Evolutionary conservation across 1,284 basidiomycete genomes (phyloP).

Genomic region (Apiotrichum siamense): DNA sequence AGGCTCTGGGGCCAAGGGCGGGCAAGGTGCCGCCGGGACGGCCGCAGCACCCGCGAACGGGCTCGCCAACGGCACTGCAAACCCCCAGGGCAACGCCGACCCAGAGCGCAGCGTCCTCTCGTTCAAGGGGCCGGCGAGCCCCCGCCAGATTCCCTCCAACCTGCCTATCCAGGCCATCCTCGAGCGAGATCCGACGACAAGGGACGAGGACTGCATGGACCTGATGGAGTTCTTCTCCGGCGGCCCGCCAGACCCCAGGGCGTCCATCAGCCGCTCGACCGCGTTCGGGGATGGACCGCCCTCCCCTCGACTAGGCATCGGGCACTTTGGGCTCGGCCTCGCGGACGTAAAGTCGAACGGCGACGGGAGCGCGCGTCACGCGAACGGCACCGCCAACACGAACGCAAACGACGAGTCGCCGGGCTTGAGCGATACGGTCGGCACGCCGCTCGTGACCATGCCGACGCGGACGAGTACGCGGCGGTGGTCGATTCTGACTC

Average conservation of each 20-base stretch:
- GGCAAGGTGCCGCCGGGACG: not conserved
- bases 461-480: not conserved
- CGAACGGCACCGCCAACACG: not conserved
- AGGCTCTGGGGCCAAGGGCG: no score
- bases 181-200: conserved; percentile 10
- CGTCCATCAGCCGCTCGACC: not conserved
- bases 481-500: conserved; percentile 2
- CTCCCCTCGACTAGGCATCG: not conserved
- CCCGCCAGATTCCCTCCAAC: conserved; percentile 12
- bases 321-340: not conserved
- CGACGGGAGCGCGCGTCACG: no score
- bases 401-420: not conserved
- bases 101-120: not conserved
- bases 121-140: no score
- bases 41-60: not conserved
- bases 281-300: not conserved
- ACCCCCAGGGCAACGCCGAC: conserved; percentile 21
- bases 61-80: not conserved
- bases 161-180: conserved; percentile 21
- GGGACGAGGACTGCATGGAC: conserved; percentile 28
- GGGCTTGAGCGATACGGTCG: not conserved
- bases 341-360: not conserved
- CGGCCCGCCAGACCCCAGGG: conserved; percentile 17
- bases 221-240: conserved; percentile 34
- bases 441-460: not conserved